These are phyloP conservation scores for Paraconiothyrium sp. DNA, from an alignment of 2,329 filamentous ascomycete genomes.

Conservation along the genomic window DNA sequence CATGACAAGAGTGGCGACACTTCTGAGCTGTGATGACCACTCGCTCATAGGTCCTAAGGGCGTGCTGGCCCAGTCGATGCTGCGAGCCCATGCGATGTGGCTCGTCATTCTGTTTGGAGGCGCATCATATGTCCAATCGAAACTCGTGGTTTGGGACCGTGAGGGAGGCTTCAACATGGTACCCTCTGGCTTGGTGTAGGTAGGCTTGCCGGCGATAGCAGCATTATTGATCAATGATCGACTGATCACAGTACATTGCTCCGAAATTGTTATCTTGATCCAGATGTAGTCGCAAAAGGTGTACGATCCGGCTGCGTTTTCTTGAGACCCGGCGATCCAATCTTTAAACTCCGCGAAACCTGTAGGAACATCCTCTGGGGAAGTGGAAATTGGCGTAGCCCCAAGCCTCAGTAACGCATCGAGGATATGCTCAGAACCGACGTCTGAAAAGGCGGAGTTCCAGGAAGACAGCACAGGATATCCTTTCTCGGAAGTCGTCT, in stretches of 20 bases:
- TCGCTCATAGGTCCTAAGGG: constrained; percentile 74
- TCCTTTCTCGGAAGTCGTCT: constrained; percentile 1
- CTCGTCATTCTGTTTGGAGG: constrained; percentile 59
- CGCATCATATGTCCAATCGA: constrained; percentile 19
- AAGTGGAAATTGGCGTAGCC: too few species aligned
- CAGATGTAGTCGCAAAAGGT: constrained; percentile 22
- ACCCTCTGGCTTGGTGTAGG: constrained; percentile 1
- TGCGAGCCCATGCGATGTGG: constrained; percentile 76
- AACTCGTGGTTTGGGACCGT: background rate
- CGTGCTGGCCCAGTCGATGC: constrained; percentile 75
- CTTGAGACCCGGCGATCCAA: constrained; percentile 24
- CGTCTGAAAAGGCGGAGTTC: constrained; percentile 32
- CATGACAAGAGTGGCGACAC: constrained; percentile 82
- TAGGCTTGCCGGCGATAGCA: background rate
- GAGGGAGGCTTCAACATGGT: background rate
- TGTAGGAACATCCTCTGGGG: background rate
- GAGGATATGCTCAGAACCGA: constrained; percentile 22
- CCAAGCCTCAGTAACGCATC: constrained; percentile 18
- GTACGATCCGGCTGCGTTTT: constrained; percentile 10
- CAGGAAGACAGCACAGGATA: constrained; percentile 24
- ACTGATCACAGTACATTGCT: constrained; percentile 36
- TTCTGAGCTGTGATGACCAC: constrained; percentile 75
- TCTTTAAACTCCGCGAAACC: constrained; percentile 25
- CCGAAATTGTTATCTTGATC: constrained; percentile 25
- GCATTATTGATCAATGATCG: constrained; percentile 10